Evolutionary conservation across 2,329 filamentous ascomycete genomes (phyloP).

Genomic region (Verruconis gallopava): DNA sequence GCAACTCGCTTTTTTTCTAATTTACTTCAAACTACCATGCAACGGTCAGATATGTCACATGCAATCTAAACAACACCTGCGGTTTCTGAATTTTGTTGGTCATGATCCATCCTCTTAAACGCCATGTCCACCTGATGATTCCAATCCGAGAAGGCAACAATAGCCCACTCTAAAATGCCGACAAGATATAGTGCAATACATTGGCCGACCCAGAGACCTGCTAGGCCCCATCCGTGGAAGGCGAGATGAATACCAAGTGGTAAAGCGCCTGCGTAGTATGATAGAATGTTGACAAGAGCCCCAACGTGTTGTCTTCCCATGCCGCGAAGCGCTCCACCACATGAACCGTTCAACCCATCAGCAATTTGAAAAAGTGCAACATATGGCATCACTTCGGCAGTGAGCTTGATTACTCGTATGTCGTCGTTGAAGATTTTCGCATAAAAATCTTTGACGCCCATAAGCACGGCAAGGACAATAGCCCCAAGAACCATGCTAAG

Average conservation of each 20-base stretch:
- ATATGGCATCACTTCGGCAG: slow-evolving; percentile 67
- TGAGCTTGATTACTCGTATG: slow-evolving; percentile 54
- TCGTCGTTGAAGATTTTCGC: slow-evolving; percentile 76
- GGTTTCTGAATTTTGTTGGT: slow-evolving; percentile 10
- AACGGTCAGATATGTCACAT: no score
- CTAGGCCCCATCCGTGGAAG: slow-evolving; percentile 73
- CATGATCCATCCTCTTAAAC: slow-evolving; percentile 53
- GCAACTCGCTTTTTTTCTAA: no score
- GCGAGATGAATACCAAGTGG: slow-evolving; percentile 75
- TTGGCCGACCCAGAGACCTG: slow-evolving; percentile 72
- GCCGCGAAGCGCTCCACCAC: slow-evolving; percentile 65
- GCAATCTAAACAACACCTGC: no score
- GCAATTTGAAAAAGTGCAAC: slow-evolving; percentile 86
- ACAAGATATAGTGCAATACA: slow-evolving; percentile 63
- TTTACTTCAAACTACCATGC: no score
- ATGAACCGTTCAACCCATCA: slow-evolving; percentile 74
- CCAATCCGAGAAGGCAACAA: slow-evolving; percentile 70
- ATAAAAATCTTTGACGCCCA: slow-evolving; percentile 59
- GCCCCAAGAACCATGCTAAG: slow-evolving; percentile 58
- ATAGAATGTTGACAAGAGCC: slow-evolving; percentile 66
- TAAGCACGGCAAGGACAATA: slow-evolving; percentile 52
- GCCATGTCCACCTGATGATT: slow-evolving; percentile 58
- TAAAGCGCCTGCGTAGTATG: slow-evolving; percentile 72
- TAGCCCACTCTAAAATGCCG: slow-evolving; percentile 62
- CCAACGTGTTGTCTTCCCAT: slow-evolving; percentile 83